Evolutionary conservation across 208 protist species (phyloP).

Genomic region (Wallacemonas sp.): DNA sequence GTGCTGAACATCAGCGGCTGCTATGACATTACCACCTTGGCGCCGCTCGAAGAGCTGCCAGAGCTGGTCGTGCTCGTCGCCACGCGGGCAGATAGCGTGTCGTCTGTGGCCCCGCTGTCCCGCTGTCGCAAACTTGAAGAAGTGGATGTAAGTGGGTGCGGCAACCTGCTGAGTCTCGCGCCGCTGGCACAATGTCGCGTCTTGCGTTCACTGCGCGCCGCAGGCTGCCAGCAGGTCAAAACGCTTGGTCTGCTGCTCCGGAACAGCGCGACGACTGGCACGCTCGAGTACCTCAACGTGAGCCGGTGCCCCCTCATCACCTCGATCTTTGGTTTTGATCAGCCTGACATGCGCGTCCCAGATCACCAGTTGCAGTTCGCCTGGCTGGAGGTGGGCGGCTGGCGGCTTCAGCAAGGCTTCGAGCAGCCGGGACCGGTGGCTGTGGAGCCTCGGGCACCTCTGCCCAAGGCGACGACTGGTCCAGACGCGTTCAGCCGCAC

Average conservation of each 20-base stretch:
- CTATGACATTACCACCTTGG: background rate
- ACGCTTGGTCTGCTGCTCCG: background rate
- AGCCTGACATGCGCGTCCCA: background rate
- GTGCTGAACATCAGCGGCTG: slow-evolving; percentile 13
- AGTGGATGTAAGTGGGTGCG: slow-evolving; percentile 3
- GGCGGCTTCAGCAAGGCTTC: no score
- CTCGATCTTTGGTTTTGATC: slow-evolving; percentile 3
- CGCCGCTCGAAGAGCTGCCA: slow-evolving; percentile 1
- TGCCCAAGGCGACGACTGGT: background rate
- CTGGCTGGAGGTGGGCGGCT: background rate
- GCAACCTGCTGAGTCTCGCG: background rate
- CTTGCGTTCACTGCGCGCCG: slow-evolving; percentile 4
- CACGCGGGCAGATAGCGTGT: background rate
- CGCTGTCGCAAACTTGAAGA: background rate
- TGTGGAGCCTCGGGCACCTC: no score
- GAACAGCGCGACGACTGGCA: background rate
- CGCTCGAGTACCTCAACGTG: slow-evolving; percentile 14
- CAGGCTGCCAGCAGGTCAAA: background rate
- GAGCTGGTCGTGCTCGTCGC: slow-evolving; percentile 8
- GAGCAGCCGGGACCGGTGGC: background rate
- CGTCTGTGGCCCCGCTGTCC: background rate
- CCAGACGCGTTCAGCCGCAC: slow-evolving; percentile 1
- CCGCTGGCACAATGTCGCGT: background rate
- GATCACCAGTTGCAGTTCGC: no score
- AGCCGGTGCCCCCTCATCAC: background rate